Evolutionary conservation across 2,329 filamentous ascomycete species (phyloP), one percentile per base, ranked within the genome.

Genomic region (Colletotrichum sp.): DNA sequence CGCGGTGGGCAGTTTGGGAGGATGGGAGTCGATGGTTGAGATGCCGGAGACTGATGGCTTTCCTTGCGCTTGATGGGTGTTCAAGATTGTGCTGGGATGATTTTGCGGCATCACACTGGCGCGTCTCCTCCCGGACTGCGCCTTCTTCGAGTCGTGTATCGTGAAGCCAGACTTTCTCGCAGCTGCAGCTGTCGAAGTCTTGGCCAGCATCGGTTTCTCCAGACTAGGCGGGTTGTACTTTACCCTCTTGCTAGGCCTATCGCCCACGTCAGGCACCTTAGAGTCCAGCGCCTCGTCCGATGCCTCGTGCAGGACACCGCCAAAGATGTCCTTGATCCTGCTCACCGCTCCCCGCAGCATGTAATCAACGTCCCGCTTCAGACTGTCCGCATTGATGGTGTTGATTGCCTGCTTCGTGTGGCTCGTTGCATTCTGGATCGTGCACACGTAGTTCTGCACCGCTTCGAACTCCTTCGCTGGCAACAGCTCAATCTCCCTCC

Each of bases 401-500:
- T 25, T 25, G 44, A 64, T 25, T 0, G n/a, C 16, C 34, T 64
- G n/a, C 2, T 34, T 36, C 0, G 22, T 27, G n/a, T 34, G 22
- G 0, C 25, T 25, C 0, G 62, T n/a, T 12, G 15, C 16, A 8
- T 34, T n/a, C 62, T 64, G n/a, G 8, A 62, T 25, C 8, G 32
- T 19, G 8, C 15, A 16, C 12, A 69, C 52, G 0, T 30, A 61
- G 16, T 62, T 29, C 25, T 67, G 27, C 25, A 75, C 39, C 3
- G 16, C 19, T 5, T 52, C 49, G 19, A 75, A 7, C 8, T 66
- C 49, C 3, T 29, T 65, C 13, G 15, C 34, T 4, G 61, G 49
- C 63, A 77, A 25, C 19, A 71, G 52, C 9, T 49, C 30, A 6
- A 78, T 69, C 52, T 78, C 77, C 22, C 32, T 72, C 9, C 69